Evolutionary conservation across 225 moss, liverwort and hornwort genomes (phyloP).

Genomic region (Physcomitrellopsis africana): DNA sequence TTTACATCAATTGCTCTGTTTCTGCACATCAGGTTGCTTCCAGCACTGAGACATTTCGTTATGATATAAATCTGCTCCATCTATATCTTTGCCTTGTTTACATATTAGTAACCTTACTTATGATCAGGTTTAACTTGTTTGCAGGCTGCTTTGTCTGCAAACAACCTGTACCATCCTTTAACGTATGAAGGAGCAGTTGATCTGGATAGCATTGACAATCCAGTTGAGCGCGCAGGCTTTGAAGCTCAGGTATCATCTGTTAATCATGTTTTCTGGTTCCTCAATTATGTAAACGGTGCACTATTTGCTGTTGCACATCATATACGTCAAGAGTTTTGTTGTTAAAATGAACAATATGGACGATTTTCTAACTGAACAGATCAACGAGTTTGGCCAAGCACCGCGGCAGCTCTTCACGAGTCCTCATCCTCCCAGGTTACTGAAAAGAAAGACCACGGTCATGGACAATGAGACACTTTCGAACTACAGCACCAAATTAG

Average conservation of each 20-base stretch:
- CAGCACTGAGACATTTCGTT: neutral
- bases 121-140: conserved; percentile 18
- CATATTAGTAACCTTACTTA: neutral
- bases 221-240: conserved; percentile 89
- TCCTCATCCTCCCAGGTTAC: conserved; percentile 75
- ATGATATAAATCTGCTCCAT: conserved; percentile 21
- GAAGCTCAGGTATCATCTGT: conserved; percentile 82
- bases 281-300: neutral
- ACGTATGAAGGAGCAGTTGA: conserved; percentile 98
- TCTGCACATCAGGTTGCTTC: neutral
- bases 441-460: conserved; percentile 54
- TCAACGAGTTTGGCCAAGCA: conserved; percentile 98
- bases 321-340: neutral
- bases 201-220: conserved; percentile 85
- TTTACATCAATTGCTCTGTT: conserved; percentile 23
- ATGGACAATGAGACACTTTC: conserved; percentile 63
- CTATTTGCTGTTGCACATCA: neutral
- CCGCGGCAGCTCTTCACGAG: conserved; percentile 85
- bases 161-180: conserved; percentile 88
- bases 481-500: conserved; percentile 54
- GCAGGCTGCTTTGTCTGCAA: conserved; percentile 92
- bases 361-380: conserved; percentile 49
- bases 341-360: conserved; percentile 3
- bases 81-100: neutral
- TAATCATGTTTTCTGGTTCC: neutral